Base-by-base conservation (phyloP, 106 monocot genomes). In the Narthecium ossifragum region DNA sequence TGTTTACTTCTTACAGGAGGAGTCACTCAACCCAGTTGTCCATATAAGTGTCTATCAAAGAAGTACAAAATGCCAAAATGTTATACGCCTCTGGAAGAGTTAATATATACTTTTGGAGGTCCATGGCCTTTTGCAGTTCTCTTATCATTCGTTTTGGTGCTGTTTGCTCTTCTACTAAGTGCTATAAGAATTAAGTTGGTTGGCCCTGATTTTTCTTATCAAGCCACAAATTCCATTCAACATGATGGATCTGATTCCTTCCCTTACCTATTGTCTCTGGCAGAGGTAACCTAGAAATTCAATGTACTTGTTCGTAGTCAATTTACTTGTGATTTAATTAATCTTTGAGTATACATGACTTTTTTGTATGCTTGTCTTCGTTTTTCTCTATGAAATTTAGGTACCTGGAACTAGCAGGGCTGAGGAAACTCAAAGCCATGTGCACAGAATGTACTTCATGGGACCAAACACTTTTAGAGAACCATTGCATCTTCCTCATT, bases 21-120 rank as follows among this genome's bases (percentile, higher is more conserved):
- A 23, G 93, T 79, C 50, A 85, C 76, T 22, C 71, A 77, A 56
- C 70, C 79, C 57, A 62, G 53, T 8, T 93, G 93, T 61, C 93
- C 93, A 6, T 93, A 93, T 64, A 88, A 53, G 68, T 93, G 93
- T 68, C 34, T 79, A 57, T 93, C 93, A 58, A 82, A 88, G 26
- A 93, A 84, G 78, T 93, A 85, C 69, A 93, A 70, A 74, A 85
- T 88, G 93, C 88, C 93, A 71, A 88, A 93, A 43, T 93, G 93
- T 50, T 80, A 85, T 61, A 93, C 93, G 24, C 88, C 93, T 53
- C 66, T 88, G 63, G 88, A 93, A 61, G 93, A 93, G 45, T 60
- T 93, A 34, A 55, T 88, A 59, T 88, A 88, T 70, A 77, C 82
- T 70, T 88, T 88, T 80, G 88, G 93, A 32, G 88, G 93, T 50